These are phyloP conservation scores for Clausena lansium DNA, from an alignment of 345 rosid species.

Conservation along the genomic window DNA sequence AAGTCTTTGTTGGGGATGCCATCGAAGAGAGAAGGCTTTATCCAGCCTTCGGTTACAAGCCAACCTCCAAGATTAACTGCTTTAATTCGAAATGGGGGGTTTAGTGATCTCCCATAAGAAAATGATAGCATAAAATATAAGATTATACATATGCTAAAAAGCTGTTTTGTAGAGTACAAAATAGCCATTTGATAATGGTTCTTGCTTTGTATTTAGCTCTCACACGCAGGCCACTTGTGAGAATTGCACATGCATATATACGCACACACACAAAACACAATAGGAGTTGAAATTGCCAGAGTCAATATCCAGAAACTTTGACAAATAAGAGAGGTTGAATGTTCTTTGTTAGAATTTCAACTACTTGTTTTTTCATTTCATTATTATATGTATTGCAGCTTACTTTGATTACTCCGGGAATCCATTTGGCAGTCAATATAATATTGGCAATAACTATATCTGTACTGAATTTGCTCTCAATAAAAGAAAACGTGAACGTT, in stretches of 20 bases:
- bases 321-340: neutral
- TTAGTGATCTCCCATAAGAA: conserved; percentile 19
- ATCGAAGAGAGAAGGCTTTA: conserved; percentile 61
- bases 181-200: conserved; percentile 8
- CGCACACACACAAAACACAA: neutral
- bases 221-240: neutral
- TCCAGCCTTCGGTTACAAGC: conserved; percentile 74
- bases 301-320: neutral
- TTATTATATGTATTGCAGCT: neutral
- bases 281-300: neutral
- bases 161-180: neutral
- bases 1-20: conserved; percentile 62
- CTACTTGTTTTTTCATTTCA: neutral
- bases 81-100: conserved; percentile 23
- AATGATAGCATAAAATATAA: conserved; percentile 10
- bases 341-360: neutral
- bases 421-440: no score
- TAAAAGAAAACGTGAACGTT: no score
- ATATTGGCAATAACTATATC: neutral
- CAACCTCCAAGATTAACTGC: conserved; percentile 78
- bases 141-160: conserved; percentile 10
- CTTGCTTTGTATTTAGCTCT: neutral
- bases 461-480: neutral
- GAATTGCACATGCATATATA: neutral
- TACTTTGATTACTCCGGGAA: neutral